These are phyloP conservation scores for Colletotrichum cordylinicola DNA, from an alignment of 2,329 filamentous ascomycete species.

Conservation along the genomic window DNA sequence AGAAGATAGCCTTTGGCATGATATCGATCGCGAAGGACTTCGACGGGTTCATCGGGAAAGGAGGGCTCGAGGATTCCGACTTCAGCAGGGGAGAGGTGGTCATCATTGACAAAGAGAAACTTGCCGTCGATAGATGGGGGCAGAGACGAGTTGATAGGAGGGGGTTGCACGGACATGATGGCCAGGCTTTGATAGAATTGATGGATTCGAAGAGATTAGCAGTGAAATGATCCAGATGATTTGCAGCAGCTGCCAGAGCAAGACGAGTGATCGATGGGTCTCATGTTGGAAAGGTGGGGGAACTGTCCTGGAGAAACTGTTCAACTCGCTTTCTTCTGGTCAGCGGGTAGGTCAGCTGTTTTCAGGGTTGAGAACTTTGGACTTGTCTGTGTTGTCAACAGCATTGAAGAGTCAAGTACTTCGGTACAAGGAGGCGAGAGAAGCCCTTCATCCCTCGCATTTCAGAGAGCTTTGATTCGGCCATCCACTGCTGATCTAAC, in stretches of 20 bases:
- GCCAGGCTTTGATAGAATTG: not conserved
- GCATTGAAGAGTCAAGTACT: not conserved
- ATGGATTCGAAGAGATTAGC: not conserved
- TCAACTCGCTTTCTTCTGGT: not conserved
- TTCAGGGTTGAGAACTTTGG: not conserved
- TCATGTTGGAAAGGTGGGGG: not conserved
- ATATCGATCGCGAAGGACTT: slow-evolving; percentile 8
- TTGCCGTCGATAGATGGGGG: slow-evolving; percentile 8
- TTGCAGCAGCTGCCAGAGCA: not conserved
- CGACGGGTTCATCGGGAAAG: slow-evolving; percentile 31
- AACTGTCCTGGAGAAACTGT: not conserved
- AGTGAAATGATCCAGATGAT: not conserved
- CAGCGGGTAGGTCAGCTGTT: not conserved
- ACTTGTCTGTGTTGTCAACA: not conserved
- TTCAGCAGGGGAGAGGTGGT: slow-evolving; percentile 47
- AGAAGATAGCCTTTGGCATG: slow-evolving; percentile 13
- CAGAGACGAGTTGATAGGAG: not conserved
- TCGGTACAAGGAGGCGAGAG: not conserved
- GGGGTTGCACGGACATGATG: not conserved
- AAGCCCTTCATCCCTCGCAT: not conserved
- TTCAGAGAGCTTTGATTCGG: not conserved
- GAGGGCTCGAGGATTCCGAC: slow-evolving; percentile 48
- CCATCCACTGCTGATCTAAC: not conserved
- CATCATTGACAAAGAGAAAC: slow-evolving; percentile 34
- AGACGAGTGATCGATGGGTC: not conserved